Conservation (phyloP, 257 asterid species). For the Salvia splendens region DNA sequence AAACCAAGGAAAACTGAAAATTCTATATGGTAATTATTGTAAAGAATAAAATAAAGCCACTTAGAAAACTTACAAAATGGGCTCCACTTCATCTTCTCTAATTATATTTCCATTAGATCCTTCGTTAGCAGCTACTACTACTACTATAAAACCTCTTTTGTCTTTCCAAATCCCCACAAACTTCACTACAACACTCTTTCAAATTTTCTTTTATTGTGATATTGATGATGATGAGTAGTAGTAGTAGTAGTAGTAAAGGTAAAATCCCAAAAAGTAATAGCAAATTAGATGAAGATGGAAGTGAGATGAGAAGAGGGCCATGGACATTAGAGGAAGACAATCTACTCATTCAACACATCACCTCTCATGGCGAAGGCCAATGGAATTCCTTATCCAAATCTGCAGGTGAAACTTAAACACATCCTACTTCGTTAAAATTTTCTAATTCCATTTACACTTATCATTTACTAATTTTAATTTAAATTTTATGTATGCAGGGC, state of each 20-base stretch:
- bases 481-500: conserved; percentile 44
- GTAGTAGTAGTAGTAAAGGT: conserved; percentile 15
- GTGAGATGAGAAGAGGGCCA: conserved; percentile 73
- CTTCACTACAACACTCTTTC: conserved; percentile 30
- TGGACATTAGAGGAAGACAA: conserved; percentile 91
- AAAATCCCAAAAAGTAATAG: conserved; percentile 3
- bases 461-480: background rate
- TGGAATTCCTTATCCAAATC: conserved; percentile 73
- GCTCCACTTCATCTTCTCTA: conserved; percentile 29
- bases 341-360: conserved; percentile 59
- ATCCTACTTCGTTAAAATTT: background rate
- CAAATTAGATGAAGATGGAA: conserved; percentile 43
- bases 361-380: conserved; percentile 73
- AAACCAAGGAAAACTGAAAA: conserved; percentile 40
- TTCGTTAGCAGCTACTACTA: conserved; percentile 30
- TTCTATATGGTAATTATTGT: conserved; percentile 31
- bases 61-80: conserved; percentile 32
- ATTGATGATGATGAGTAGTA: conserved; percentile 28
- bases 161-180: conserved; percentile 20
- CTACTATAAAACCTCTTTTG: conserved; percentile 45
- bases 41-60: conserved; percentile 27
- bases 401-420: conserved; percentile 62
- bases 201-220: background rate
- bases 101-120: conserved; percentile 8
- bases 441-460: no score